Percentiles rank a stretch among this genome's conserved stretches.
These are phyloP conservation scores for Garcia nutans DNA, from an alignment of 345 rosid genomes.

Conservation along the genomic window DNA sequence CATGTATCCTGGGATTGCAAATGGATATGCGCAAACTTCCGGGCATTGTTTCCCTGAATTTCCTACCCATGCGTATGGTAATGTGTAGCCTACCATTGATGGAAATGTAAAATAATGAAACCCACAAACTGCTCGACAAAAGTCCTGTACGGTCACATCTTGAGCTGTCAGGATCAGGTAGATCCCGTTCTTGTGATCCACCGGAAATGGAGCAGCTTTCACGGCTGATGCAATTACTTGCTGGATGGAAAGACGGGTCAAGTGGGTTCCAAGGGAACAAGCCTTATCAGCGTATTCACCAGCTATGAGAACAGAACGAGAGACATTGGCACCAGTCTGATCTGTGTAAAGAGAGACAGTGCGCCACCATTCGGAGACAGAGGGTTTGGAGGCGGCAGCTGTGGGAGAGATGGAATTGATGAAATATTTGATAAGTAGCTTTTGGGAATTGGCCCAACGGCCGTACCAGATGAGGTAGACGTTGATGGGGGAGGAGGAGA, in stretches of 20 bases:
- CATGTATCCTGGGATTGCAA: conserved; percentile 91
- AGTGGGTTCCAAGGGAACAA: conserved; percentile 58
- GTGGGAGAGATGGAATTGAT: conserved; percentile 69
- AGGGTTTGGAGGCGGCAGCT: conserved; percentile 26
- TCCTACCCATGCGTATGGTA: conserved; percentile 98
- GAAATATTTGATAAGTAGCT: conserved; percentile 72
- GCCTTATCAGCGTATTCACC: conserved; percentile 58
- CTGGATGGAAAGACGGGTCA: conserved; percentile 83
- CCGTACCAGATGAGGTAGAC: conserved; percentile 96
- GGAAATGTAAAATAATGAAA: conserved; percentile 98
- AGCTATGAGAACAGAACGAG: conserved; percentile 60
- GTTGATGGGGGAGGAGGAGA: conserved; percentile 79
- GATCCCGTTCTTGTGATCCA: conserved; percentile 83
- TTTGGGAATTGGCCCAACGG: conserved; percentile 57
- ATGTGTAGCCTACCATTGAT: conserved; percentile 89
- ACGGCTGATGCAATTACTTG: conserved; percentile 70
- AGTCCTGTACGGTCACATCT: conserved; percentile 82
- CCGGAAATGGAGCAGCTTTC: conserved; percentile 65
- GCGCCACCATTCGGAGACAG: conserved; percentile 90
- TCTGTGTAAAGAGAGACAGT: conserved; percentile 88
- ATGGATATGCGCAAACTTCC: conserved; percentile 91
- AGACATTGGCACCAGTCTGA: conserved; percentile 91
- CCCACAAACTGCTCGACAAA: conserved; percentile 93
- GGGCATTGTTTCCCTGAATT: conserved; percentile 84
- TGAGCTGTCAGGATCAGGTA: conserved; percentile 70